Percentiles rank a stretch among this genome's conserved stretches.
Evolutionary conservation across 805 yeast genomes (phyloP).

Genomic region (Suhomyces prunicola): DNA sequence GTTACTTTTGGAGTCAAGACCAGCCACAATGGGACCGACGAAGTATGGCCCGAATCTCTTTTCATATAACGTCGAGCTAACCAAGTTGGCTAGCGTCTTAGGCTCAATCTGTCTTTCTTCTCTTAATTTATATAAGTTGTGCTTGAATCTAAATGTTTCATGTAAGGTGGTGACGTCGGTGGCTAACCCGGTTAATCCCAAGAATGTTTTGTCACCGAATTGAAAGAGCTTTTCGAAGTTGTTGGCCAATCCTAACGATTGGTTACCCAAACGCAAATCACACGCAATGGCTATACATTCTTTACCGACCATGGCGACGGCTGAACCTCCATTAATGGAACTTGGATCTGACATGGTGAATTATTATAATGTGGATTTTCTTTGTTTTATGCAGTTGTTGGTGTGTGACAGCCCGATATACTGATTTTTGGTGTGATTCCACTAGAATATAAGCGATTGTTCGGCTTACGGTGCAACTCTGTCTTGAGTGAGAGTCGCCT

Average conservation of each 20-base stretch:
- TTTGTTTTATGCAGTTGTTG: neutral
- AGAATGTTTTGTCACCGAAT: constrained; percentile 73
- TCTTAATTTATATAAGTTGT: constrained; percentile 82
- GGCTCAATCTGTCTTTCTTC: constrained; percentile 95
- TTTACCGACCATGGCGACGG: constrained; percentile 98
- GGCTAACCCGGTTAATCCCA: constrained; percentile 94
- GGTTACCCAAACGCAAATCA: constrained; percentile 90
- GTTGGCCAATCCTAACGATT: constrained; percentile 87
- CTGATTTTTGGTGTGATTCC: neutral
- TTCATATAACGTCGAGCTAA: constrained; percentile 85
- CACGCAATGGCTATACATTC: constrained; percentile 98
- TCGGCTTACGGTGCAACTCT: neutral
- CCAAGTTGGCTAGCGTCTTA: constrained; percentile 86
- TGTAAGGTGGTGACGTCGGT: constrained; percentile 86
- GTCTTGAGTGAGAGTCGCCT: neutral
- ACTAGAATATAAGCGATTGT: neutral
- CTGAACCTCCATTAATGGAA: constrained; percentile 87
- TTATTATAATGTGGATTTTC: neutral
- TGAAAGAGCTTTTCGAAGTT: constrained; percentile 90
- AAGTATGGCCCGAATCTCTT: constrained; percentile 95
- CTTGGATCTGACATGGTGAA: constrained; percentile 68
- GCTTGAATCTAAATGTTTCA: constrained; percentile 78
- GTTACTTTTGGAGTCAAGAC: constrained; percentile 75
- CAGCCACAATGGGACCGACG: constrained; percentile 95
- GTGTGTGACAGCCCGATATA: neutral